Conservation (phyloP, 192 early-diverging fungal genomes). For the Coemansia interrupta region DNA sequence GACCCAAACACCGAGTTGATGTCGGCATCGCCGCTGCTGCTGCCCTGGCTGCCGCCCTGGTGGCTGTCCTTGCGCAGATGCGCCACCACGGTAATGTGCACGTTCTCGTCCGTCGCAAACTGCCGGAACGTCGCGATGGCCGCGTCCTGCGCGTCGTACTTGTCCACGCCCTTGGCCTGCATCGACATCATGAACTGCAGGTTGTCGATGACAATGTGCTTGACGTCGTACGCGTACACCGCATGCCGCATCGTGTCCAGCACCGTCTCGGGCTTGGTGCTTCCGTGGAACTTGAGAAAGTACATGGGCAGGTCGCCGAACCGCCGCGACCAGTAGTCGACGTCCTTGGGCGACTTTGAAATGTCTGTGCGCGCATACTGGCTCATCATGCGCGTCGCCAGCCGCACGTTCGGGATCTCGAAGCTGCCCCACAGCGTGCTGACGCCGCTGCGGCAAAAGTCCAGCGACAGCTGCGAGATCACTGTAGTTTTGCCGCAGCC, state of each 20-base stretch:
- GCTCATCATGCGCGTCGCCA: constrained; percentile 65
- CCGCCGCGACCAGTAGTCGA: constrained; percentile 59
- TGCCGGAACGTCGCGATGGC: constrained; percentile 60
- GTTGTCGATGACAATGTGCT: constrained; percentile 70
- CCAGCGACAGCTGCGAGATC: constrained; percentile 66
- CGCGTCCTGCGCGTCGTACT: constrained; percentile 67
- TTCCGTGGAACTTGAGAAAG: constrained; percentile 72
- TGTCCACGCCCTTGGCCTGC: constrained; percentile 60
- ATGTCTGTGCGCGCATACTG: constrained; percentile 63
- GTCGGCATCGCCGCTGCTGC: constrained; percentile 50
- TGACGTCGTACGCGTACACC: constrained; percentile 66
- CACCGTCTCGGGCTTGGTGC: constrained; percentile 63
- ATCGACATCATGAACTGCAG: constrained; percentile 74
- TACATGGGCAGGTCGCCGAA: constrained; percentile 71
- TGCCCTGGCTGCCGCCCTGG: constrained; percentile 5
- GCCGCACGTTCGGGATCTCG: constrained; percentile 68
- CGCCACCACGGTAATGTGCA: constrained; percentile 69
- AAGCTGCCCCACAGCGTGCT: constrained; percentile 75
- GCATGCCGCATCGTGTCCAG: constrained; percentile 64
- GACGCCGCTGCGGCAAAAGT: constrained; percentile 65
- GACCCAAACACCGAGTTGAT: constrained; percentile 70
- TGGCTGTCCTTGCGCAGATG: constrained; percentile 63
- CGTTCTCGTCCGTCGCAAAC: constrained; percentile 65
- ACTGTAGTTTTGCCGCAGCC: constrained; percentile 72
- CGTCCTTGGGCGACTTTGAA: constrained; percentile 43